These are phyloP conservation scores for Oryza nivara DNA, from an alignment of 176 grass and related monocot genomes.

Conservation along the genomic window DNA sequence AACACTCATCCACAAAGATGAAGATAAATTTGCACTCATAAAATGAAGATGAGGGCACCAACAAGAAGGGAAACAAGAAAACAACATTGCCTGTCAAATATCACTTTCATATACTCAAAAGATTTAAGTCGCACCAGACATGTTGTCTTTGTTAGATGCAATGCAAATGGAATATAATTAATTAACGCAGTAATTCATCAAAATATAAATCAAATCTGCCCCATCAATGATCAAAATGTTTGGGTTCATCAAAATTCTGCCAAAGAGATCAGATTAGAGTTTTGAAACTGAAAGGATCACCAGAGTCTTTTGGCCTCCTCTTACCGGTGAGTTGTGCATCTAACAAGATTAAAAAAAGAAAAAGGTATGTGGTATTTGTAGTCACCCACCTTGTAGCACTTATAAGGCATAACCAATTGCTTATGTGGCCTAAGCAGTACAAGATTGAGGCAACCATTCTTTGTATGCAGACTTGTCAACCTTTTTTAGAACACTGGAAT, in stretches of 20 bases:
- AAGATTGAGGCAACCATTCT: no score
- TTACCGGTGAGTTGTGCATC: slow-evolving; percentile 16
- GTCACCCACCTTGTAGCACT: not conserved
- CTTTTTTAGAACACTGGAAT: not conserved
- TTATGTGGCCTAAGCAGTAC: not conserved
- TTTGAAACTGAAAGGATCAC: not conserved
- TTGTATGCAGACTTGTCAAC: no score
- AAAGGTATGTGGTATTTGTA: not conserved
- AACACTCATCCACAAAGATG: not conserved
- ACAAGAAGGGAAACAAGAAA: not conserved
- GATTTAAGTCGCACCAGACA: not conserved
- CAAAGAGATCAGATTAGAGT: not conserved
- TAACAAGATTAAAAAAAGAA: no score
- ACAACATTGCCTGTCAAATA: not conserved
- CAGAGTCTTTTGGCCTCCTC: not conserved
- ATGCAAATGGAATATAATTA: no score
- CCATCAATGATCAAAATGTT: not conserved
- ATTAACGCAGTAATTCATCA: no score
- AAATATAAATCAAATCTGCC: not conserved
- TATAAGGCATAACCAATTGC: not conserved
- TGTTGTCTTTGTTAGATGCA: not conserved
- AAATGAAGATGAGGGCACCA: slow-evolving; percentile 1
- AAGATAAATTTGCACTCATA: not conserved
- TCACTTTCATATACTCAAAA: not conserved
- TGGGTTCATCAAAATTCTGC: not conserved